A percentile compares a stretch with the other conserved stretches of the same genome.
These are phyloP conservation scores for Sphagnum magellanicum DNA, from an alignment of 228 moss, liverwort and hornwort species.

Conservation along the genomic window DNA sequence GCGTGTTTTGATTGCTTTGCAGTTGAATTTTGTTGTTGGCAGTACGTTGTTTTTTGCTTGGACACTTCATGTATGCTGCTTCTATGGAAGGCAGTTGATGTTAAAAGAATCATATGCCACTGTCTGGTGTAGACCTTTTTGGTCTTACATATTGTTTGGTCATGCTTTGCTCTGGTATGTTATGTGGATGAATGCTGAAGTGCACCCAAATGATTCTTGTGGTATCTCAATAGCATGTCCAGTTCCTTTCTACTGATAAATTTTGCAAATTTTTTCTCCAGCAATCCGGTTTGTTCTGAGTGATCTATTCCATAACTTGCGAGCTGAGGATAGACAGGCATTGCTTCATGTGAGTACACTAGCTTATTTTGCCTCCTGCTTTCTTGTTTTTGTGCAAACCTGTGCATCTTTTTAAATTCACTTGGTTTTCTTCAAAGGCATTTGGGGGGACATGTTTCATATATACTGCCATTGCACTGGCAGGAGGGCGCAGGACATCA, in stretches of 20 bases:
- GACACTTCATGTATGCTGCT: no score
- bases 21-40: not conserved
- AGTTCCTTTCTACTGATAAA: no score
- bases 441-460: not conserved
- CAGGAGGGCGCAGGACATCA: slow-evolving; percentile 99
- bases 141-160: no score
- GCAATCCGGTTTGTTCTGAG: slow-evolving; percentile 98
- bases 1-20: no score
- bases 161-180: no score
- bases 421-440: not conserved
- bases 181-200: no score
- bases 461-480: not conserved
- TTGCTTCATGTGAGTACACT: slow-evolving; percentile 78
- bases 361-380: not conserved
- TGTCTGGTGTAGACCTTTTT: no score
- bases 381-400: not conserved
- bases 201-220: no score
- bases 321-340: slow-evolving; percentile 98
- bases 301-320: slow-evolving; percentile 95
- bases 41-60: not conserved
- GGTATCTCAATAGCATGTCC: no score
- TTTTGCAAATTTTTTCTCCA: slow-evolving; percentile 12
- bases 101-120: no score
- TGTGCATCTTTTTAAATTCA: not conserved
- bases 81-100: no score